A percentile compares a stretch with the other conserved stretches of the same genome.
phyloP scores from a whole-genome alignment of 768 basidiomycete genomes.

The Rubroboletus satanas region DNA sequence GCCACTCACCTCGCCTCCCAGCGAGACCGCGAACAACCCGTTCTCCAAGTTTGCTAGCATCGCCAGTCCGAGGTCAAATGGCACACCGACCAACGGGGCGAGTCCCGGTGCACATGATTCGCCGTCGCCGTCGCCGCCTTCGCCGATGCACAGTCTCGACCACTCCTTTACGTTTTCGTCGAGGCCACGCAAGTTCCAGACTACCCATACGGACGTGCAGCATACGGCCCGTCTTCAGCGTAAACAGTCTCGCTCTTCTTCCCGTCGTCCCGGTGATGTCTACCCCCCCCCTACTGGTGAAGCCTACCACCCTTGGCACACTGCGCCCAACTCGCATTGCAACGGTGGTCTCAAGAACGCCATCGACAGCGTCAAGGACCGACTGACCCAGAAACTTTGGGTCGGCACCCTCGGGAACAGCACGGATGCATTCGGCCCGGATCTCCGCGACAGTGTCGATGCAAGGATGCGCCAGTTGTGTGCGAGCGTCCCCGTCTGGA shows the following conservation, averaged over 20 bases:
- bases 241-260: constrained; percentile 51
- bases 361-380: constrained; percentile 57
- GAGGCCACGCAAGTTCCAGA: constrained; percentile 45
- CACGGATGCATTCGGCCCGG: constrained; percentile 61
- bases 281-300: constrained; percentile 31
- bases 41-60: constrained; percentile 49
- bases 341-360: constrained; percentile 87
- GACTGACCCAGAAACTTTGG: constrained; percentile 51
- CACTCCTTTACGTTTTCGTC: constrained; percentile 24
- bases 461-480: constrained; percentile 40
- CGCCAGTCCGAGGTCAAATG: constrained; percentile 23
- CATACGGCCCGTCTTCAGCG: constrained; percentile 43
- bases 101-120: background rate
- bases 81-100: constrained; percentile 13
- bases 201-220: constrained; percentile 43
- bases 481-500: constrained; percentile 64
- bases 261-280: constrained; percentile 37
- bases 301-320: constrained; percentile 38
- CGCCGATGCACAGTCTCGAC: constrained; percentile 16
- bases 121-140: background rate
- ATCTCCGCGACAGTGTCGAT: constrained; percentile 55
- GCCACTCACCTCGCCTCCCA: constrained; percentile 40
- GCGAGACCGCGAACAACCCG: constrained; percentile 55
- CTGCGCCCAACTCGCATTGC: constrained; percentile 64
- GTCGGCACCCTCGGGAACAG: constrained; percentile 73